These are phyloP conservation scores for Amorphotheca resinae DNA, from an alignment of 495 filamentous ascomycete genomes.

Conservation along the genomic window DNA sequence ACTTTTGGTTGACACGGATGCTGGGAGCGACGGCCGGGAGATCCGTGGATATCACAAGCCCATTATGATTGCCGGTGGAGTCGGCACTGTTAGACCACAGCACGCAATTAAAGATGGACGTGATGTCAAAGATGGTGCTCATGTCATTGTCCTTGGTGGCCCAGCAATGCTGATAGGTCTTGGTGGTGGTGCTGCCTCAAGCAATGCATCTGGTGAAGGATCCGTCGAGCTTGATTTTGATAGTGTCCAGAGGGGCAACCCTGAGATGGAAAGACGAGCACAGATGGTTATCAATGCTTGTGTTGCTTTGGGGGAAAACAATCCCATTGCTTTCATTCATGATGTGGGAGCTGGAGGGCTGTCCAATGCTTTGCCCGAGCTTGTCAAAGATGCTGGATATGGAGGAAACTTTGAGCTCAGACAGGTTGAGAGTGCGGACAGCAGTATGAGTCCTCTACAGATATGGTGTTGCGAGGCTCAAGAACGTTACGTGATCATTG, in stretches of 20 bases:
- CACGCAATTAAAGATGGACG: conserved; percentile 73
- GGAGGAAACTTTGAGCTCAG: conserved; percentile 86
- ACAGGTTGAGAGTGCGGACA: conserved; percentile 80
- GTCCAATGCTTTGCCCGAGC: conserved; percentile 84
- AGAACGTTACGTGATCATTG: conserved; percentile 81
- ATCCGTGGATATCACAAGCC: conserved; percentile 92
- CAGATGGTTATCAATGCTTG: conserved; percentile 97
- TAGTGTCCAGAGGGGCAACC: conserved; percentile 88
- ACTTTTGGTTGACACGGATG: conserved; percentile 52
- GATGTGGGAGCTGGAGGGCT: conserved; percentile 93
- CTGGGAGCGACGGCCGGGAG: conserved; percentile 51
- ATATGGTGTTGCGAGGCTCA: conserved; percentile 72
- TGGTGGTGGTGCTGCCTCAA: conserved; percentile 89
- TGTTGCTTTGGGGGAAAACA: conserved; percentile 64
- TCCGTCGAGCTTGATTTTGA: conserved; percentile 89
- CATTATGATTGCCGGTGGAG: conserved; percentile 95
- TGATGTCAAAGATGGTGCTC: conserved; percentile 68
- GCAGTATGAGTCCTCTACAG: conserved; percentile 83
- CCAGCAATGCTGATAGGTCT: conserved; percentile 96
- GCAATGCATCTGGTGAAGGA: conserved; percentile 75
- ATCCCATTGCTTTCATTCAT: conserved; percentile 91
- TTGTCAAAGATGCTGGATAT: conserved; percentile 81
- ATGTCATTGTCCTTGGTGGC: conserved; percentile 84
- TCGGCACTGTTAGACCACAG: conserved; percentile 89
- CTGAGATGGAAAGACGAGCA: conserved; percentile 86